Percentiles rank a stretch among this genome's conserved stretches.
Evolutionary conservation across 1,284 basidiomycete genomes (phyloP).

Genomic region (Boletus hoseneyae): DNA sequence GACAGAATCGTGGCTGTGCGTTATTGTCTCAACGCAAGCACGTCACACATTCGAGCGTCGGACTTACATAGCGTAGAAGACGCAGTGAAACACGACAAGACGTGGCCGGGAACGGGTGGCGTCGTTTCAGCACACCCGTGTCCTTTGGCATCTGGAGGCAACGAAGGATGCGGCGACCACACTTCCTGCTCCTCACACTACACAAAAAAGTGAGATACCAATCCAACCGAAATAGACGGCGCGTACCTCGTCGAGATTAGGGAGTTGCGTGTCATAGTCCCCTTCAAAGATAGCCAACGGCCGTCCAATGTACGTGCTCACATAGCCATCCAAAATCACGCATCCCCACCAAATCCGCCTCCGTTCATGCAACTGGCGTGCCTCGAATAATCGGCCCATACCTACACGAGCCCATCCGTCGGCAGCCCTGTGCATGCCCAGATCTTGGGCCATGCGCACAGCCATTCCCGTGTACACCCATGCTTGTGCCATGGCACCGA

Average conservation of each 20-base stretch:
- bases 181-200: conserved; percentile 62
- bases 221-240: background rate
- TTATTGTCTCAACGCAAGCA: conserved; percentile 8
- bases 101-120: conserved; percentile 44
- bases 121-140: conserved; percentile 25
- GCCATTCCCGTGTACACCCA: conserved; percentile 82
- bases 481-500: conserved; percentile 83
- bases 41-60: background rate
- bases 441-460: conserved; percentile 81
- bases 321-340: conserved; percentile 77
- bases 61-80: conserved; percentile 67
- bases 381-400: conserved; percentile 58
- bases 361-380: conserved; percentile 68
- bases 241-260: conserved; percentile 60
- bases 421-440: conserved; percentile 80
- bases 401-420: conserved; percentile 64
- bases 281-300: conserved; percentile 76
- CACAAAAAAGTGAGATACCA: conserved; percentile 3
- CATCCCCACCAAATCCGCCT: conserved; percentile 81
- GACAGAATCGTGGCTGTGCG: conserved; percentile 58
- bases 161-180: conserved; percentile 46
- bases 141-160: conserved; percentile 33
- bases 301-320: conserved; percentile 76
- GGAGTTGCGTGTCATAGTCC: conserved; percentile 77
- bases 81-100: conserved; percentile 76